Evolutionary conservation across 2,329 filamentous ascomycete species (phyloP).

Genomic region (Fusarium continuum): DNA sequence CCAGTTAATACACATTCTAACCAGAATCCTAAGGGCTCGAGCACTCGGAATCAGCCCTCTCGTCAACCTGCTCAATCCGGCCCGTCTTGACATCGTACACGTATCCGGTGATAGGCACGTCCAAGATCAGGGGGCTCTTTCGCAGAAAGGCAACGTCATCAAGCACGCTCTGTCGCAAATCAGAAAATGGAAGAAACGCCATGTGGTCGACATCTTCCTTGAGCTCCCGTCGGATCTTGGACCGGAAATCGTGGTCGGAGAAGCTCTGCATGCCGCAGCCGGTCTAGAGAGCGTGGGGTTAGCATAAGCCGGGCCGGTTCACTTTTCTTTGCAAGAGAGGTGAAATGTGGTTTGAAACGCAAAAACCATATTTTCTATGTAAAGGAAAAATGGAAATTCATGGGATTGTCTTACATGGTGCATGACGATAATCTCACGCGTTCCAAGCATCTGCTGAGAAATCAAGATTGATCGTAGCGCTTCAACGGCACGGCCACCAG

Average conservation of each 20-base stretch:
- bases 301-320: constrained; percentile 33
- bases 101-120: constrained; percentile 75
- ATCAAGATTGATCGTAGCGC: constrained; percentile 79
- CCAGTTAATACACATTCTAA: not conserved
- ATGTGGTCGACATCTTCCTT: constrained; percentile 60
- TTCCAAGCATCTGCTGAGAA: constrained; percentile 81
- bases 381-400: not conserved
- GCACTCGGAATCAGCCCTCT: constrained; percentile 20
- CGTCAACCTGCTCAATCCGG: constrained; percentile 51
- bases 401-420: constrained; percentile 62
- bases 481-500: constrained; percentile 72
- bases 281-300: constrained; percentile 44
- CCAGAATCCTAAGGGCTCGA: constrained; percentile 1
- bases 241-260: constrained; percentile 64
- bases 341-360: too few relatives aligned
- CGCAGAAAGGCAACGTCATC: constrained; percentile 73
- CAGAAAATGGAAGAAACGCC: constrained; percentile 72
- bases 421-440: constrained; percentile 76
- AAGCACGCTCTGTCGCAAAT: constrained; percentile 70
- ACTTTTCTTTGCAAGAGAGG: not conserved
- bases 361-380: not conserved
- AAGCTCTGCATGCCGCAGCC: constrained; percentile 72
- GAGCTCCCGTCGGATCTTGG: constrained; percentile 67
- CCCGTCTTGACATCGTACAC: constrained; percentile 82
- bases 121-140: constrained; percentile 65